Evolutionary conservation across 805 yeast species (phyloP).

Genomic region (Candida montana): DNA sequence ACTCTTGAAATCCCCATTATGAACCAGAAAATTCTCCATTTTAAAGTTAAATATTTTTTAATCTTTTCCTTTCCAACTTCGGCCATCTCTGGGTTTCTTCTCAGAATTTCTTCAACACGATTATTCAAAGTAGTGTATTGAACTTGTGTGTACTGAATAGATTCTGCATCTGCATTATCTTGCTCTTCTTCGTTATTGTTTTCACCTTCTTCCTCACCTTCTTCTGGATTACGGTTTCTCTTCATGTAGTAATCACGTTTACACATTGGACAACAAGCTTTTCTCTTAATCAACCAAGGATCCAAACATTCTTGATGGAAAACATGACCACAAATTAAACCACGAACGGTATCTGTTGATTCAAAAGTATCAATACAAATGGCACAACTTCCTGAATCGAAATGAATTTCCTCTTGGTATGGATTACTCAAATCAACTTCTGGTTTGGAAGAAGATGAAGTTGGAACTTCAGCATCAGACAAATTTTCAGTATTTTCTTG

Average conservation of each 20-base stretch:
- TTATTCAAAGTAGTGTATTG: constrained; percentile 36
- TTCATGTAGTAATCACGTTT: constrained; percentile 55
- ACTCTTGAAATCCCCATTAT: constrained; percentile 47
- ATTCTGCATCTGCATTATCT: constrained; percentile 10
- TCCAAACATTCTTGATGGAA: constrained; percentile 76
- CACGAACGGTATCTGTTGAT: constrained; percentile 60
- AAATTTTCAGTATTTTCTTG: not conserved
- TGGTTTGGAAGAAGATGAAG: not conserved
- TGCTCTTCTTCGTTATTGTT: not conserved
- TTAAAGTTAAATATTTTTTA: constrained; percentile 26
- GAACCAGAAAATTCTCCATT: constrained; percentile 42
- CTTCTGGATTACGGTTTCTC: constrained; percentile 16
- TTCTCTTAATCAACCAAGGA: constrained; percentile 72
- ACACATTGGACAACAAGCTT: constrained; percentile 83
- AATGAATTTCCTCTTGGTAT: constrained; percentile 33
- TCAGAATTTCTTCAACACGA: constrained; percentile 36
- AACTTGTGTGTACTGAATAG: constrained; percentile 27
- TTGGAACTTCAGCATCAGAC: not conserved
- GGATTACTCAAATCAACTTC: constrained; percentile 22
- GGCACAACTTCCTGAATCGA: constrained; percentile 68
- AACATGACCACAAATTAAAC: constrained; percentile 76
- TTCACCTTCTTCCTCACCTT: constrained; percentile 6
- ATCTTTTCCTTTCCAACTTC: constrained; percentile 38
- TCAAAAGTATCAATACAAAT: constrained; percentile 68
- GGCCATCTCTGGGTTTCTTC: constrained; percentile 40